These are phyloP conservation scores for Mariannaea sp. DNA, from an alignment of 2,329 filamentous ascomycete genomes.

Conservation along the genomic window DNA sequence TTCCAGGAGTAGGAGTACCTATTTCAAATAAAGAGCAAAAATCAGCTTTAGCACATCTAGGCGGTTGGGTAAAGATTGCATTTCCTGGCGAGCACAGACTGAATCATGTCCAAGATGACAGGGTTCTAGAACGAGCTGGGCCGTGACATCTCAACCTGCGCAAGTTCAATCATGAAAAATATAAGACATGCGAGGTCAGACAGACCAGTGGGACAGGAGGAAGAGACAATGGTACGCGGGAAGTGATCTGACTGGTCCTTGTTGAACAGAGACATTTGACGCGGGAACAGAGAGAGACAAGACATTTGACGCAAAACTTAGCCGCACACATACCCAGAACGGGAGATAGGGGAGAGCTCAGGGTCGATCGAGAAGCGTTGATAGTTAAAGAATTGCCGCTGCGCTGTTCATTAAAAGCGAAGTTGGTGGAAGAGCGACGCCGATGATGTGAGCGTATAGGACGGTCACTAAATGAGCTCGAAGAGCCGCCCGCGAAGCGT, in stretches of 20 bases:
- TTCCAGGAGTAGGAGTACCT: slow-evolving; percentile 64
- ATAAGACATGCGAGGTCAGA: slow-evolving; percentile 10
- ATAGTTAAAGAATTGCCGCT: slow-evolving; percentile 41
- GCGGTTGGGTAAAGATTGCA: slow-evolving; percentile 16
- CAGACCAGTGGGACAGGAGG: slow-evolving; percentile 4
- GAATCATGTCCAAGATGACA: slow-evolving; percentile 10
- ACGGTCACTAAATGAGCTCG: slow-evolving; percentile 58
- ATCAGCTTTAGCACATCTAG: slow-evolving; percentile 34
- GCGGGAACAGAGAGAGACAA: slow-evolving; percentile 24
- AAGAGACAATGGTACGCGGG: slow-evolving; percentile 19
- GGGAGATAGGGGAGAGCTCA: slow-evolving; percentile 51
- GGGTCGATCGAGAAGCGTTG: slow-evolving; percentile 37
- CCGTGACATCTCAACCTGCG: slow-evolving; percentile 17
- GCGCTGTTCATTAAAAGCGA: slow-evolving; percentile 40
- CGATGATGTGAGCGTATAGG: slow-evolving; percentile 55
- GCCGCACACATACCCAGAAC: slow-evolving; percentile 57
- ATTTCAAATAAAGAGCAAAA: slow-evolving; percentile 28
- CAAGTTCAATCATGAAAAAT: slow-evolving; percentile 7
- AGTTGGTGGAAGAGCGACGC: slow-evolving; percentile 53
- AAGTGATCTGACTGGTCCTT: slow-evolving; percentile 12
- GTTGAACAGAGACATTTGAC: slow-evolving; percentile 12
- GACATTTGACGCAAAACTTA: slow-evolving; percentile 27
- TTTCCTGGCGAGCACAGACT: slow-evolving; percentile 20
- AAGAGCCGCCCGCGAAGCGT: slow-evolving; percentile 56
- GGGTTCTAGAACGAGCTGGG: background rate